Evolutionary conservation across 495 filamentous ascomycete species (phyloP).

Genomic region (Aspergillus heteromorphus): DNA sequence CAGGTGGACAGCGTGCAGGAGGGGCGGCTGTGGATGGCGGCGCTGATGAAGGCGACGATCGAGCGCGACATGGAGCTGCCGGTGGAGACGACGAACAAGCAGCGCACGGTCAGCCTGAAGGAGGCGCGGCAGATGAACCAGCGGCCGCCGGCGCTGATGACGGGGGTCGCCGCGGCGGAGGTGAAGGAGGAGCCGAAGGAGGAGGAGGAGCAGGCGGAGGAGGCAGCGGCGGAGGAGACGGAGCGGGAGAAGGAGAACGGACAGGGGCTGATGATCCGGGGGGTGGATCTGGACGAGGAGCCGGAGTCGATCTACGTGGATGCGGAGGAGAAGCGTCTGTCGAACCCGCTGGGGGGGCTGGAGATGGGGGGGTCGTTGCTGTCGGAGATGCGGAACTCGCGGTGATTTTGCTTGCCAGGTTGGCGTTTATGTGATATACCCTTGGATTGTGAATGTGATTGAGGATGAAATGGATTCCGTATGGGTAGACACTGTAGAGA

Average conservation of each 20-base stretch:
- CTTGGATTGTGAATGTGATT: neutral
- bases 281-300: constrained; percentile 25
- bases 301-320: constrained; percentile 14
- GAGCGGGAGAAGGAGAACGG: constrained; percentile 19
- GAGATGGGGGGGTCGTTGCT: constrained; percentile 23
- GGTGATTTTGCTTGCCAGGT: neutral
- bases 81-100: constrained; percentile 87
- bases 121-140: constrained; percentile 80
- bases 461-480: no score
- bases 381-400: constrained; percentile 24
- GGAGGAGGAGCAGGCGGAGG: neutral
- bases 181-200: constrained; percentile 5
- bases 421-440: constrained; percentile 49
- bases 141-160: constrained; percentile 82
- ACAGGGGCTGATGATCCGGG: constrained; percentile 30
- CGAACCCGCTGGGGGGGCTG: constrained; percentile 24
- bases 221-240: constrained; percentile 1
- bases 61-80: constrained; percentile 78
- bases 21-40: constrained; percentile 96
- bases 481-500: no score
- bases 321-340: constrained; percentile 9
- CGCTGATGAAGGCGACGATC: constrained; percentile 98
- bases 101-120: constrained; percentile 83
- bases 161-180: constrained; percentile 18
- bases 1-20: constrained; percentile 85